Evolutionary conservation across 768 basidiomycete genomes (phyloP).

Genomic region (Phylloporus sp.): DNA sequence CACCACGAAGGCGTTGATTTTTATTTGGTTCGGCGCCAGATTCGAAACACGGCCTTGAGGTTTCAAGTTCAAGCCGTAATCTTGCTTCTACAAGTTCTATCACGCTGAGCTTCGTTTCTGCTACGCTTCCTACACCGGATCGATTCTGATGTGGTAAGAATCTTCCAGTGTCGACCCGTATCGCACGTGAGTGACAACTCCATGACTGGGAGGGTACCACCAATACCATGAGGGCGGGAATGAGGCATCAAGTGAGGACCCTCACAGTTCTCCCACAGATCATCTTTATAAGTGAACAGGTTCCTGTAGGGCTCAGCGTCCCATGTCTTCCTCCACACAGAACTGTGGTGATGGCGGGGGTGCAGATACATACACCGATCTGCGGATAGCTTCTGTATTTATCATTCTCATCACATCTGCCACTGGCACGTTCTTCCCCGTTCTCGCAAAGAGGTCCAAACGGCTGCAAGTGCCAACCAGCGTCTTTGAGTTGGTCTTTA

Average conservation of each 20-base stretch:
- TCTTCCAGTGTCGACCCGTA: not conserved
- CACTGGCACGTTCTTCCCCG: slow-evolving; percentile 66
- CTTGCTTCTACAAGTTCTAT: too few species aligned
- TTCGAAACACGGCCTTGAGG: too few species aligned
- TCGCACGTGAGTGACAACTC: not conserved
- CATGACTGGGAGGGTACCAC: slow-evolving; percentile 23
- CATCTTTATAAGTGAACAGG: not conserved
- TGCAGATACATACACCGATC: slow-evolving; percentile 41
- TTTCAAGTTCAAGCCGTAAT: too few species aligned
- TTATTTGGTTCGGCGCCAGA: too few species aligned
- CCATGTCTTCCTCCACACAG: slow-evolving; percentile 17
- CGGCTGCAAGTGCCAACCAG: slow-evolving; percentile 37
- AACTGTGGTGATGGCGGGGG: slow-evolving; percentile 54
- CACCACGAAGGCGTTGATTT: too few species aligned
- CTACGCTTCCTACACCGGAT: too few species aligned
- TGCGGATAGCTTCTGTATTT: slow-evolving; percentile 74
- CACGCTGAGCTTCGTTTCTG: too few species aligned
- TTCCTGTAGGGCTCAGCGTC: not conserved
- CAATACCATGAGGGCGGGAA: not conserved
- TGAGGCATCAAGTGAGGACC: slow-evolving; percentile 15
- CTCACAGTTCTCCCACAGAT: slow-evolving; percentile 23
- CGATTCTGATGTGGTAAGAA: too few species aligned
- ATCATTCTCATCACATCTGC: slow-evolving; percentile 62
- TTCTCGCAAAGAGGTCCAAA: slow-evolving; percentile 51
- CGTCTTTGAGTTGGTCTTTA: slow-evolving; percentile 61